Conservation (phyloP, 345 rosid genomes). For the Dimocarpus longan region DNA sequence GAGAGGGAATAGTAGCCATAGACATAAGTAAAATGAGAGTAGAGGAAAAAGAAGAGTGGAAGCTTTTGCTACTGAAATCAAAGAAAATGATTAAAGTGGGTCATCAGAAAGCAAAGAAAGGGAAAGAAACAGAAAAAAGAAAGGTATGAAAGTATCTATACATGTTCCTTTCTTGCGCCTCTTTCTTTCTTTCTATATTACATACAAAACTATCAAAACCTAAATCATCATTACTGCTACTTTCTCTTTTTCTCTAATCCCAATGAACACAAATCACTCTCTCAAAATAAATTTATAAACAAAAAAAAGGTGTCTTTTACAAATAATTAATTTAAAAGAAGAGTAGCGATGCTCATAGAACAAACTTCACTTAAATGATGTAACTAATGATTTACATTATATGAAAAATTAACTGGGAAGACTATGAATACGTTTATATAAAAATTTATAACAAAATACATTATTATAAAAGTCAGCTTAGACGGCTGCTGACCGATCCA, state of each 20-base stretch:
- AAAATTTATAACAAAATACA: too few species aligned
- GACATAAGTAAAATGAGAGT: background rate
- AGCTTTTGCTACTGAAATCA: conserved; percentile 44
- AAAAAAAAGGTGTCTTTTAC: too few species aligned
- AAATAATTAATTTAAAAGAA: too few species aligned
- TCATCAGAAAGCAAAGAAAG: conserved; percentile 27
- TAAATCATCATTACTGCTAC: conserved; percentile 46
- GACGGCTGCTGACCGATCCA: too few species aligned
- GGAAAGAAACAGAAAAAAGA: conserved; percentile 26
- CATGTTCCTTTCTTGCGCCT: conserved; percentile 14
- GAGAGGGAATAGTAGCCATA: background rate
- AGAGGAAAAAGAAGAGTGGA: conserved; percentile 13
- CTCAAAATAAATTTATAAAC: conserved; percentile 5
- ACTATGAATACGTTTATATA: too few species aligned
- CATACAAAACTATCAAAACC: conserved; percentile 39
- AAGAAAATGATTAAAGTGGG: conserved; percentile 49
- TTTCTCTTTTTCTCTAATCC: conserved; percentile 53
- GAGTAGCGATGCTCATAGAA: too few species aligned
- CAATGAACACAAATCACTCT: conserved; percentile 38
- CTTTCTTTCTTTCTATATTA: background rate
- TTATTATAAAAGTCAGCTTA: too few species aligned
- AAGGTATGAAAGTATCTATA: conserved; percentile 14
- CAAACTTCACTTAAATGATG: too few species aligned
- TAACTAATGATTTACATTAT: too few species aligned
- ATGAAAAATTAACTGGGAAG: too few species aligned